These are phyloP conservation scores for Piper betle DNA, from an alignment of 164 flowering plant species.

Conservation along the genomic window DNA sequence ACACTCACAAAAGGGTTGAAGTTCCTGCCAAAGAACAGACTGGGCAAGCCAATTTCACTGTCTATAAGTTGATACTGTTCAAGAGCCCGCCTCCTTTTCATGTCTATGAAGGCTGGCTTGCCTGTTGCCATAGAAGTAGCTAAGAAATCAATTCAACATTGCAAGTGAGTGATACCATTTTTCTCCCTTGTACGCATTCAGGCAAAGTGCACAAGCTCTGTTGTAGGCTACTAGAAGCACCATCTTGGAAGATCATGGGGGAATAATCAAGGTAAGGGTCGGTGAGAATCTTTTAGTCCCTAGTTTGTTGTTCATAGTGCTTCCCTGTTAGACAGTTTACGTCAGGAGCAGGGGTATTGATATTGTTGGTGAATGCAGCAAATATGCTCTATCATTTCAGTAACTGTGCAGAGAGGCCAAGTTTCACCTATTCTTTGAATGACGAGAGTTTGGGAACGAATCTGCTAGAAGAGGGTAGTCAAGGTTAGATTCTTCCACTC, in stretches of 20 bases:
- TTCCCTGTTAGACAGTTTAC: slow-evolving; percentile 52
- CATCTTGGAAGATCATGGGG: slow-evolving; percentile 40
- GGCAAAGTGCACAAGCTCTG: slow-evolving; percentile 34
- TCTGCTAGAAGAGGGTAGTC: neutral
- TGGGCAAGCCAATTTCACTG: slow-evolving; percentile 15
- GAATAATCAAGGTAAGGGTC: slow-evolving; percentile 23
- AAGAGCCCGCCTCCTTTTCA: slow-evolving; percentile 35
- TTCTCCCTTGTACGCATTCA: slow-evolving; percentile 20
- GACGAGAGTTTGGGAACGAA: slow-evolving; percentile 21
- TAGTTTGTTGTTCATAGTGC: slow-evolving; percentile 48
- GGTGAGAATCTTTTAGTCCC: slow-evolving; percentile 39
- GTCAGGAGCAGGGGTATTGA: slow-evolving; percentile 24
- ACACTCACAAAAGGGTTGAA: slow-evolving; percentile 47
- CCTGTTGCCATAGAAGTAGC: slow-evolving; percentile 25
- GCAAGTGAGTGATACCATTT: slow-evolving; percentile 46
- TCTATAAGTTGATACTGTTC: slow-evolving; percentile 18
- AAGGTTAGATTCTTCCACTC: neutral
- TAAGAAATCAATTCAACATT: slow-evolving; percentile 38
- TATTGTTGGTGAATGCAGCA: neutral
- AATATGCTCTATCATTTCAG: slow-evolving; percentile 28
- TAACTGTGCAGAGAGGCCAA: slow-evolving; percentile 27
- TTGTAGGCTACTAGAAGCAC: slow-evolving; percentile 41
- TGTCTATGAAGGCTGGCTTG: slow-evolving; percentile 44
- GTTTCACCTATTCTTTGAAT: slow-evolving; percentile 17
- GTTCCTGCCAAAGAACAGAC: slow-evolving; percentile 13